These are phyloP conservation scores for Colletotrichum sp. DNA, from an alignment of 2,329 filamentous ascomycete species.

Conservation along the genomic window DNA sequence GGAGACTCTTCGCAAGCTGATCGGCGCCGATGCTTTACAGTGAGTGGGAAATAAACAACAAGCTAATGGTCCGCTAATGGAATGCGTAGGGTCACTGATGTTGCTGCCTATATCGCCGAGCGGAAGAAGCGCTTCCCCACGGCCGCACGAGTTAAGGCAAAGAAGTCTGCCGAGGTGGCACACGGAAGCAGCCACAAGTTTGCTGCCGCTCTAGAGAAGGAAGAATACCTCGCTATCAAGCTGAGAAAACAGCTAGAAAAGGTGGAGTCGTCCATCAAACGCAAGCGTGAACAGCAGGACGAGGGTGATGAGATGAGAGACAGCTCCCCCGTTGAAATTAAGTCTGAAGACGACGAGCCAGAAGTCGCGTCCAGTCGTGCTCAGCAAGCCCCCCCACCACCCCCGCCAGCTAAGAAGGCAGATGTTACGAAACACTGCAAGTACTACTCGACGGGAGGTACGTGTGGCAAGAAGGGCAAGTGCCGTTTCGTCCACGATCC, in stretches of 20 bases:
- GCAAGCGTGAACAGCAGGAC: slow-evolving; percentile 71
- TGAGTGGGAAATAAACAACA: slow-evolving; percentile 38
- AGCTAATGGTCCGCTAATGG: not conserved
- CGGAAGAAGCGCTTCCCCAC: slow-evolving; percentile 84
- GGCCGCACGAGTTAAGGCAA: slow-evolving; percentile 69
- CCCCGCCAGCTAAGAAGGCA: slow-evolving; percentile 59
- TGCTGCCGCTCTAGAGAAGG: slow-evolving; percentile 48
- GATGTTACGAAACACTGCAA: slow-evolving; percentile 72
- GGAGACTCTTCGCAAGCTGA: slow-evolving; percentile 63
- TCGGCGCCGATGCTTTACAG: slow-evolving; percentile 61
- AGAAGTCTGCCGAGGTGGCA: slow-evolving; percentile 53
- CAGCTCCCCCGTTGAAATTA: slow-evolving; percentile 49
- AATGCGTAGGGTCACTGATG: slow-evolving; percentile 63
- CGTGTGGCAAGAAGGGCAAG: slow-evolving; percentile 76
- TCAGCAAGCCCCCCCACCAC: slow-evolving; percentile 35
- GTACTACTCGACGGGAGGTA: slow-evolving; percentile 72
- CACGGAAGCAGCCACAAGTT: slow-evolving; percentile 19
- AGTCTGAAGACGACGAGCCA: slow-evolving; percentile 64
- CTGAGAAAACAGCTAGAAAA: slow-evolving; percentile 69
- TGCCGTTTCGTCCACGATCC: slow-evolving; percentile 75
- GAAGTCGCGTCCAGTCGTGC: slow-evolving; percentile 60
- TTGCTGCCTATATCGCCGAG: slow-evolving; percentile 82
- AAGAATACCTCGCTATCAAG: slow-evolving; percentile 68
- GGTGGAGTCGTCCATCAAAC: slow-evolving; percentile 73
- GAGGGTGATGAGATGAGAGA: slow-evolving; percentile 71